Evolutionary conservation across 306 rosid genomes (phyloP).

Genomic region (Gynostemma pentaphyllum): DNA sequence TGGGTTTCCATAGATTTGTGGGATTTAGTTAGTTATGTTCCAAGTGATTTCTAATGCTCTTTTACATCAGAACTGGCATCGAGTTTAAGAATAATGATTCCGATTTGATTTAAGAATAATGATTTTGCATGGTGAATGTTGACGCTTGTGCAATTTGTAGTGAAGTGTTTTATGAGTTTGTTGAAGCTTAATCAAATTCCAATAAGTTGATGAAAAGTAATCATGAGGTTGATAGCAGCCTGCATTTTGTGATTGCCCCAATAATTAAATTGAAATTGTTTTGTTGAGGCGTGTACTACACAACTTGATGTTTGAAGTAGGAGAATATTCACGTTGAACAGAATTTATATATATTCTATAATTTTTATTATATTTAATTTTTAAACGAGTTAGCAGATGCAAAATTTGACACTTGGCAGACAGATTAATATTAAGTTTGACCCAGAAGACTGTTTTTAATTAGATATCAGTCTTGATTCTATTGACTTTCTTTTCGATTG

Average conservation of each 20-base stretch:
- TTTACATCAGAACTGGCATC: not conserved
- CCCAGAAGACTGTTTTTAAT: not conserved
- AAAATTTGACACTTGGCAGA: not conserved
- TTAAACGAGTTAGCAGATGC: too few relatives aligned
- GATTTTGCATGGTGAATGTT: not conserved
- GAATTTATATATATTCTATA: not conserved
- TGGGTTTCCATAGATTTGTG: not conserved
- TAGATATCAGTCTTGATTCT: not conserved
- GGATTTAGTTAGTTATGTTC: not conserved
- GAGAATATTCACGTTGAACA: not conserved
- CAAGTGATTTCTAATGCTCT: not conserved
- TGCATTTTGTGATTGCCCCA: not conserved
- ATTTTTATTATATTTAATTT: too few relatives aligned
- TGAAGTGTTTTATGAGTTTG: not conserved
- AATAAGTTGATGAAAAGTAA: not conserved
- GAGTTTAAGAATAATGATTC: not conserved
- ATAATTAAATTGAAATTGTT: not conserved
- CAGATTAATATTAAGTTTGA: too few relatives aligned
- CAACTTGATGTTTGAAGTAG: not conserved
- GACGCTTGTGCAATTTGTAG: not conserved
- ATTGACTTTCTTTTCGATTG: constrained; percentile 11
- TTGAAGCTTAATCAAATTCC: not conserved
- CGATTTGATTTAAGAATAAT: not conserved
- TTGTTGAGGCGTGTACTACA: not conserved
- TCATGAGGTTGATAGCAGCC: not conserved